A percentile compares a stretch with the other conserved stretches of the same genome.
Evolutionary conservation across 2,329 filamentous ascomycete genomes (phyloP).

Genomic region (Cercospora nicotianae): DNA sequence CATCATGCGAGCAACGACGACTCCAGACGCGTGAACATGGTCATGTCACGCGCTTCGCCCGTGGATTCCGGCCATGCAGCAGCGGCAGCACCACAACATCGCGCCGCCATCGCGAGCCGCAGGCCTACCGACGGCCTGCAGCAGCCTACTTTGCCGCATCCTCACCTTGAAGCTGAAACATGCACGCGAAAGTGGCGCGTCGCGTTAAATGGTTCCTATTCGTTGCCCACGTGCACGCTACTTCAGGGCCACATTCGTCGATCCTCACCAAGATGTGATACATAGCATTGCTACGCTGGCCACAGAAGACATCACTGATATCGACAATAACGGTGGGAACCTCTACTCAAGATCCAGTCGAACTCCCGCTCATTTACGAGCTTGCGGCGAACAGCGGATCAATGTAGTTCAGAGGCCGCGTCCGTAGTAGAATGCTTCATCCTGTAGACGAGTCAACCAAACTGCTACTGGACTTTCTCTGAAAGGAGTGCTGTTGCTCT

Average conservation of each 20-base stretch:
- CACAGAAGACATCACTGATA: neutral
- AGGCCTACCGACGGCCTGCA: neutral
- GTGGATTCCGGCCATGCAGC: neutral
- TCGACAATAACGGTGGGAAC: neutral
- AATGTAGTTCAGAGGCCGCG: neutral
- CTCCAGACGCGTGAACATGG: neutral
- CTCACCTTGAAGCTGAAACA: conserved; percentile 6
- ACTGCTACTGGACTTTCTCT: neutral
- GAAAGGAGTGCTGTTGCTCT: neutral
- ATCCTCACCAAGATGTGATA: neutral
- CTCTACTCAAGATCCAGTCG: neutral
- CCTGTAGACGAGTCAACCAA: neutral
- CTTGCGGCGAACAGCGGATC: neutral
- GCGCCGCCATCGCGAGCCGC: neutral
- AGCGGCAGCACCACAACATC: neutral
- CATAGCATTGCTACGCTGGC: neutral
- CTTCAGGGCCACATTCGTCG: neutral
- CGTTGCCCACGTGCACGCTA: conserved; percentile 1
- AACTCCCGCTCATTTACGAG: neutral
- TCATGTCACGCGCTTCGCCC: neutral
- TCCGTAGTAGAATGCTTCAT: neutral
- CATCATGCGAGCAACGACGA: neutral
- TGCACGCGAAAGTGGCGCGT: conserved; percentile 2
- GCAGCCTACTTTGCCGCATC: neutral
- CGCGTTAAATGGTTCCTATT: neutral